These are phyloP conservation scores for Silybum marianum DNA, from an alignment of 129 eudicot genomes.

Conservation along the genomic window DNA sequence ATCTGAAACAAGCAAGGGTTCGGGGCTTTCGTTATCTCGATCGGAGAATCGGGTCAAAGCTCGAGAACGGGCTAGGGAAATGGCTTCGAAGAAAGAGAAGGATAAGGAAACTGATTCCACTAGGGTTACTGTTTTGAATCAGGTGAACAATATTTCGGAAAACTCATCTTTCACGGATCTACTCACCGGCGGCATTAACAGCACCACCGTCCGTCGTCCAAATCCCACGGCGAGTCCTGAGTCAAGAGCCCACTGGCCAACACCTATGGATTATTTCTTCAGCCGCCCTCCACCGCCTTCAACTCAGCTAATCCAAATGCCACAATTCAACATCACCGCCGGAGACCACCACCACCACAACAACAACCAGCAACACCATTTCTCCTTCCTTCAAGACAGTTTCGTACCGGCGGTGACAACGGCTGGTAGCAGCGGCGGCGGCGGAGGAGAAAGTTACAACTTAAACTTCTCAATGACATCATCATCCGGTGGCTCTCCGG, in stretches of 20 bases:
- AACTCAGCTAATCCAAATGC: slow-evolving; percentile 33
- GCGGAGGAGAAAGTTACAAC: slow-evolving; percentile 50
- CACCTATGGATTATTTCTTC: slow-evolving; percentile 62
- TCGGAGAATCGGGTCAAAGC: slow-evolving; percentile 75
- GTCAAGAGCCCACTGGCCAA: slow-evolving; percentile 48
- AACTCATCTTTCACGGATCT: slow-evolving; percentile 83
- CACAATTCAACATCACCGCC: slow-evolving; percentile 40
- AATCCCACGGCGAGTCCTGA: slow-evolving; percentile 24
- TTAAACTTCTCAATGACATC: slow-evolving; percentile 60
- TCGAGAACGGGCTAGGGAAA: slow-evolving; percentile 72
- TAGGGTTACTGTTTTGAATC: slow-evolving; percentile 20
- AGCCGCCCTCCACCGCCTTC: slow-evolving; percentile 28
- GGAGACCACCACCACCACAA: slow-evolving; percentile 45
- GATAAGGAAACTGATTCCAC: slow-evolving; percentile 50
- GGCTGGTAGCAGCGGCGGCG: slow-evolving; percentile 40
- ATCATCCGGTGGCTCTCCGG: slow-evolving; percentile 49
- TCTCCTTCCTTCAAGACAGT: slow-evolving; percentile 64
- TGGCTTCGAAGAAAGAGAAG: slow-evolving; percentile 66
- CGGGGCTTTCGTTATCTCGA: slow-evolving; percentile 76
- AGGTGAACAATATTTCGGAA: slow-evolving; percentile 46
- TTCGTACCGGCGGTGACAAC: slow-evolving; percentile 50
- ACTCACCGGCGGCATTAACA: slow-evolving; percentile 50
- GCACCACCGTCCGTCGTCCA: slow-evolving; percentile 27
- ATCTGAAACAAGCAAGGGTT: slow-evolving; percentile 84
- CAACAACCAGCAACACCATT: slow-evolving; percentile 57